Base-by-base conservation (phyloP, 768 basidiomycete species). In the Tephrocybe sp. region DNA sequence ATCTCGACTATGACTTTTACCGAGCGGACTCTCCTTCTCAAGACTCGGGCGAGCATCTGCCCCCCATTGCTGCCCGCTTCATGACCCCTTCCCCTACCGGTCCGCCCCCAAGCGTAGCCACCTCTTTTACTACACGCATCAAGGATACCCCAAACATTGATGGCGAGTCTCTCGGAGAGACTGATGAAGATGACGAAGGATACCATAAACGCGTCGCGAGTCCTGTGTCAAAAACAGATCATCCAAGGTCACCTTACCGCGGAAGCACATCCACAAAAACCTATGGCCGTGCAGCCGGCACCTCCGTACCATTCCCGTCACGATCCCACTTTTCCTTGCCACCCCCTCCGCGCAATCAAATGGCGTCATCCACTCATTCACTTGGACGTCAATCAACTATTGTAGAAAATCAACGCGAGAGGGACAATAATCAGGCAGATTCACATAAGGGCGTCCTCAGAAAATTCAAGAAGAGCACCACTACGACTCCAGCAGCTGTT, bases 1-100 rank as follows among this genome's bases (percentile, higher is more conserved):
- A 80, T 44, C 58, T 77, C 32, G 86, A 87, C 39, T 85, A 83
- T 59, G 87, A 90, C 56, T 86, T 85, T 43, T 85, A 81, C 63
- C 85, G 82, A 14, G 48, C 78, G 39, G 88, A 85, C 14, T 85
- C 89, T 1, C 87, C 82, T 3, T 67, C 72, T n/a, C n/a, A n/a
- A 5, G 92, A 89, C 59, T 88, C 89, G 0, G 66, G 78, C 36
- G 90, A 94, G 7, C 74, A 84, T 55, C 75, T 93, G 3, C 87
- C 84, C 2, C 88, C 94, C 44, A 97, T 97, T 55, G 94, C 94
- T 40, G 86, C 94, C 19, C 85, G 90, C 44, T 97, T 94, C 76
- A 89, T 93, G 73, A 87, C 87, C 4, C 88, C 89, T 9, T 85
- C 85, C 23, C 78, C 72, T 19, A 69, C 70, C 4, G 66, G 62